A percentile compares a stretch with the other conserved stretches of the same genome.
phyloP scores from a whole-genome alignment of 495 filamentous ascomycete species.

The Bryoglossum gracile region DNA sequence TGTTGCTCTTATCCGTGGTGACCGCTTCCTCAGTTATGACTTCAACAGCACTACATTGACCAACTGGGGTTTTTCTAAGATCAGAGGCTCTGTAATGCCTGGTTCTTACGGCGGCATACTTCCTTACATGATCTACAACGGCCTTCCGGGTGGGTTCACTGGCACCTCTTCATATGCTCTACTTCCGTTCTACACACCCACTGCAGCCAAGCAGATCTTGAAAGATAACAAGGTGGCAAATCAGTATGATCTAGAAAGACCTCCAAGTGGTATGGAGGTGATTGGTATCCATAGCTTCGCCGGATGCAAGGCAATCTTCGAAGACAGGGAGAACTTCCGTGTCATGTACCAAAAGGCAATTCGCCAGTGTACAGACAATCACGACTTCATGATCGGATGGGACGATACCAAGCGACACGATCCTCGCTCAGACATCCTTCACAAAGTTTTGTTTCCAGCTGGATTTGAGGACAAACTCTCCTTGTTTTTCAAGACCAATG shows the following conservation, averaged over 20 bases:
- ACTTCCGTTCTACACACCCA: constrained; percentile 35
- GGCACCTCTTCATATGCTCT: constrained; percentile 32
- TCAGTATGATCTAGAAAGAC: constrained; percentile 30
- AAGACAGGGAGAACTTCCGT: constrained; percentile 33
- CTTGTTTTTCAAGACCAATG: constrained; percentile 29
- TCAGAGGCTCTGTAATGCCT: constrained; percentile 61
- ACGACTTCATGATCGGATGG: constrained; percentile 37
- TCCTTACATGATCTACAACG: constrained; percentile 11
- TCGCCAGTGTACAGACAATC: constrained; percentile 28
- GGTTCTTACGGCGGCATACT: constrained; percentile 46
- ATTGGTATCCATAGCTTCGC: constrained; percentile 32
- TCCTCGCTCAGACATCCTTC: constrained; percentile 27
- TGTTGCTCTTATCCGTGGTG: constrained; percentile 73
- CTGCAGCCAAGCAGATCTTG: constrained; percentile 41
- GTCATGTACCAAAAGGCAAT: constrained; percentile 35
- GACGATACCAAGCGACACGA: constrained; percentile 32
- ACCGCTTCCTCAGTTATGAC: constrained; percentile 73
- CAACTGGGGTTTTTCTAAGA: constrained; percentile 63
- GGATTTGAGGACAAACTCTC: constrained; percentile 32
- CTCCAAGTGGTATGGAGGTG: constrained; percentile 24
- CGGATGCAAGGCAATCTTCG: constrained; percentile 32
- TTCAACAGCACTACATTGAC: constrained; percentile 71
- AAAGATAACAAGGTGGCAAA: constrained; percentile 41
- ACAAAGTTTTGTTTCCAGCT: constrained; percentile 35
- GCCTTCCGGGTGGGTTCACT: constrained; percentile 25